These are phyloP conservation scores for Salix dunnii DNA, from an alignment of 345 rosid genomes.

Conservation along the genomic window DNA sequence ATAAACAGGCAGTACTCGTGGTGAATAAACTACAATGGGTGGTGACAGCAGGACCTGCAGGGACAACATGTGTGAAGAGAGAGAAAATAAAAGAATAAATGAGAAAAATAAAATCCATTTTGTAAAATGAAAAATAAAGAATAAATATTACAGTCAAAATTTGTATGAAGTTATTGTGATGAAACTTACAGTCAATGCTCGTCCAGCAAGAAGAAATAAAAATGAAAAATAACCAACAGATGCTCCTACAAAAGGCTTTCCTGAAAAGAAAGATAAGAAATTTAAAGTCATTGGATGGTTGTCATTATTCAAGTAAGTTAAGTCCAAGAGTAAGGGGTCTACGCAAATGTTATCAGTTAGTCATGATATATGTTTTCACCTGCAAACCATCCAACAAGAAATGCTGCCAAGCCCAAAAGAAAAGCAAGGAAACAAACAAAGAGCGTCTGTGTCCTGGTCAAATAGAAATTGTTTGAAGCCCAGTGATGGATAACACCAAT, in stretches of 20 bases:
- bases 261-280: constrained; percentile 41
- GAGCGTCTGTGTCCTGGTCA: constrained; percentile 84
- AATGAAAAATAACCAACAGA: constrained; percentile 98
- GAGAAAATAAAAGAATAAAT: not conserved
- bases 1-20: constrained; percentile 94
- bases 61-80: not conserved
- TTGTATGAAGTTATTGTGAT: not conserved
- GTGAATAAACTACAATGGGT: constrained; percentile 97
- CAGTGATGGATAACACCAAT: constrained; percentile 92
- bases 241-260: constrained; percentile 94
- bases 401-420: constrained; percentile 97
- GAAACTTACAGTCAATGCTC: constrained; percentile 85
- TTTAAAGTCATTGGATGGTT: constrained; percentile 12
- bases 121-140: constrained; percentile 10
- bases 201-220: constrained; percentile 90
- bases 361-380: constrained; percentile 37
- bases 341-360: constrained; percentile 13
- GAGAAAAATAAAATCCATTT: not conserved
- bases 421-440: constrained; percentile 87
- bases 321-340: constrained; percentile 8
- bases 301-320: not conserved
- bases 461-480: constrained; percentile 98
- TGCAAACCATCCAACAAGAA: constrained; percentile 85
- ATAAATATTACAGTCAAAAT: constrained; percentile 5
- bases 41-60: constrained; percentile 97